Base-by-base conservation (phyloP, 371 early-diverging fungal genomes). In the Globomyces sp. region DNA sequence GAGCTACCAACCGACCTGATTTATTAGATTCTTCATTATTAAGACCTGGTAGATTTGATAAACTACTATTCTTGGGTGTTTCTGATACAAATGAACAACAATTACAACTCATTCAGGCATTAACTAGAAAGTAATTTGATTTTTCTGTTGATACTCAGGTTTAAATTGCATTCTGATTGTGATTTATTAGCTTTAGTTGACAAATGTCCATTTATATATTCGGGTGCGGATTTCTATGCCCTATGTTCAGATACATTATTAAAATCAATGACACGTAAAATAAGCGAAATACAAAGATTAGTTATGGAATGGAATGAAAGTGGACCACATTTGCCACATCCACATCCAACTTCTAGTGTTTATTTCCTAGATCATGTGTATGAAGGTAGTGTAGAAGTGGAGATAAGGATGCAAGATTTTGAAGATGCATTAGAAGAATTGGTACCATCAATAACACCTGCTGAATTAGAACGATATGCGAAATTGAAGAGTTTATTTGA, bases 1-100 rank as follows among this genome's bases (percentile, higher is more conserved):
- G 97, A 49, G 99, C 99, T 0, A 99, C 99, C 8, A 99, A 99
- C 76, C 84, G 99, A 66, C 98, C 99, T 0, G 99, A 99, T 83
- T 79, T 99, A 49, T 78, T 99, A 6, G 99, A 99, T 70, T 92
- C 95, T 9, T 99, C 99, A 1, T 77, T 99, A 57, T 74, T 99
- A 63, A 87, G 99, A 24, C 98, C 99, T 3, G 99, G 99, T 58
- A 88, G 95, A 68, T 98, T 98, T 73, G 99, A 98, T 71, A 98
- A 95, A 74, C 74, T 97, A 43, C 78, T 98, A 41, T 98, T 96
- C 67, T 79, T 98, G 55, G 98, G 97, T 48, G 93, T 98, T 5
- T 88, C 91, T 72, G 85, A 91, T 58, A 86, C 85, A 45, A 93
- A 94, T 66, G 92, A 88, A 13, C 81, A 88, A 1, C 97, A 97